Percentiles rank a stretch among this genome's conserved stretches.
phyloP scores from a whole-genome alignment of 805 yeast genomes.

The Isabelozyma rhagii region DNA sequence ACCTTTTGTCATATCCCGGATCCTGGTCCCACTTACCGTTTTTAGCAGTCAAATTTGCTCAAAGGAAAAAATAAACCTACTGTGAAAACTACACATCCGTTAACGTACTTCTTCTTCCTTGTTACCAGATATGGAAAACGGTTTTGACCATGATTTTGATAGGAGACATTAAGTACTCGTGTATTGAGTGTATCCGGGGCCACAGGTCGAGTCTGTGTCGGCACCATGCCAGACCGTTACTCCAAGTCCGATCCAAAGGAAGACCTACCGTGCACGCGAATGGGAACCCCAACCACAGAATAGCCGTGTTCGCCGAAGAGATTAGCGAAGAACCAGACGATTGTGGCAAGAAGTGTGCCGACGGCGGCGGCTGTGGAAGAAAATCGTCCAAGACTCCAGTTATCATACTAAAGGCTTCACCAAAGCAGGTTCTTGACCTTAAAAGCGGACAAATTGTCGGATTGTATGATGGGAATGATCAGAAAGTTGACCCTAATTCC shows the following conservation, averaged over 20 bases:
- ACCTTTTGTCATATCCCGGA: background rate
- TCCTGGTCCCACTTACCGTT: background rate
- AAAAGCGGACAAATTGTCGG: conserved; percentile 37
- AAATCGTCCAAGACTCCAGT: conserved; percentile 16
- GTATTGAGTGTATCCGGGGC: conserved; percentile 86
- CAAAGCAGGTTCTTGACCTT: conserved; percentile 39
- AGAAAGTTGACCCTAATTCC: conserved; percentile 6
- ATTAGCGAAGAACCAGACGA: conserved; percentile 7
- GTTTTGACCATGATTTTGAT: conserved; percentile 60
- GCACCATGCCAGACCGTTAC: conserved; percentile 75
- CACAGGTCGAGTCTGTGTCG: conserved; percentile 86
- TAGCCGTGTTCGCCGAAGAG: conserved; percentile 57
- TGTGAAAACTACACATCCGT: background rate
- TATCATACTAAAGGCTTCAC: conserved; percentile 32
- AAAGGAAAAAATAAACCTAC: background rate
- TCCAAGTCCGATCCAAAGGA: conserved; percentile 88
- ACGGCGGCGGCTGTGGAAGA: conserved; percentile 3
- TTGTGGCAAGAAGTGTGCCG: background rate
- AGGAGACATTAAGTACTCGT: conserved; percentile 77
- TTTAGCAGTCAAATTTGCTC: conserved; percentile 1
- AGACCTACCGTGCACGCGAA: conserved; percentile 65
- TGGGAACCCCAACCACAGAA: conserved; percentile 48
- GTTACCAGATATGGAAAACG: background rate
- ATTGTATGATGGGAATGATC: conserved; percentile 24
- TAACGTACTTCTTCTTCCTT: background rate